phyloP scores from a whole-genome alignment of 2,329 filamentous ascomycete species.

The Cercospora brassicicola region DNA sequence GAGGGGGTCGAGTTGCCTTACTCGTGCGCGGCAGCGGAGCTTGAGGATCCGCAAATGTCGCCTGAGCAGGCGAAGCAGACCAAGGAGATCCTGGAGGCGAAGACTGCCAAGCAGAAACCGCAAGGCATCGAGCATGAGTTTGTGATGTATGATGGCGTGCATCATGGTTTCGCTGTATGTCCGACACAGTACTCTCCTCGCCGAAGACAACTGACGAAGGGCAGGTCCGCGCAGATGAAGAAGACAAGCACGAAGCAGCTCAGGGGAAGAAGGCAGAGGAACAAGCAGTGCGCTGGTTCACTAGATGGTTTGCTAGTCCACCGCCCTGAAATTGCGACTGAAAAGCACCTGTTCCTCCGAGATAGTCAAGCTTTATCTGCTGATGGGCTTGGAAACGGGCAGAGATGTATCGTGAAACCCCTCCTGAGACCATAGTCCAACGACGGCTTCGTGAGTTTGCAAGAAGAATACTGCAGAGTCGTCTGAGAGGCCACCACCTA shows the following conservation, averaged over 20 bases:
- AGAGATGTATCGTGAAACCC: not conserved
- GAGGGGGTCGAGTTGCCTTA: constrained; percentile 39
- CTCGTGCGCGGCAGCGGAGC: constrained; percentile 38
- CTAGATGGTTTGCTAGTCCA: constrained; percentile 36
- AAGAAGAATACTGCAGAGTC: not conserved
- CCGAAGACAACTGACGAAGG: not conserved
- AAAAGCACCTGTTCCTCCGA: not conserved
- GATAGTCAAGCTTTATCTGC: not conserved
- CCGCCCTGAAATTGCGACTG: not conserved
- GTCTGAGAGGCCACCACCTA: not conserved
- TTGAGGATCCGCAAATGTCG: constrained; percentile 36
- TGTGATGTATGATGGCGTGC: constrained; percentile 40
- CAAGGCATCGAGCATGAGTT: constrained; percentile 42
- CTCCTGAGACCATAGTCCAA: not conserved
- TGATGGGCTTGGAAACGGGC: not conserved
- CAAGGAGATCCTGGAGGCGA: constrained; percentile 37
- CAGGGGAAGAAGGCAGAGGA: constrained; percentile 41
- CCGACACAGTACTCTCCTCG: not conserved
- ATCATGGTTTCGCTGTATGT: constrained; percentile 42
- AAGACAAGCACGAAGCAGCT: constrained; percentile 37
- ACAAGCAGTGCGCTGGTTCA: constrained; percentile 44
- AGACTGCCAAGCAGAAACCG: constrained; percentile 38
- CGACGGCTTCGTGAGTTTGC: not conserved
- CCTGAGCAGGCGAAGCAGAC: constrained; percentile 38
- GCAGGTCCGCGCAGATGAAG: constrained; percentile 36